These are phyloP conservation scores for Mortierella claussenii DNA, from an alignment of 192 early-diverging fungal genomes.

Conservation along the genomic window DNA sequence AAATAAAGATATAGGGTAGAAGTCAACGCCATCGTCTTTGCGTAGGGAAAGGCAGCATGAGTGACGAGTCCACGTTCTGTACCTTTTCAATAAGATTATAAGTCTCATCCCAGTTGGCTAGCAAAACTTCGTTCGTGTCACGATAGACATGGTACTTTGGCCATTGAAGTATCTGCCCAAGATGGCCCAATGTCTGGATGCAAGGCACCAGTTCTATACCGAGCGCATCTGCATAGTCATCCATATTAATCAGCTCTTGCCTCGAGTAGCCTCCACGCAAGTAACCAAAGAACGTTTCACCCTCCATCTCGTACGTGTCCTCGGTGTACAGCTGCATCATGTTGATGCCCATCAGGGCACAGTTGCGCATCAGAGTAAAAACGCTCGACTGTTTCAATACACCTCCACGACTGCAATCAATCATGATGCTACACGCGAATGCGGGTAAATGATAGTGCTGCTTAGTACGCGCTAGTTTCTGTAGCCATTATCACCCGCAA, in stretches of 20 bases:
- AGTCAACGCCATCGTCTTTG: no score
- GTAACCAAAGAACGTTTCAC: constrained; percentile 48
- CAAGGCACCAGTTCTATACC: constrained; percentile 90
- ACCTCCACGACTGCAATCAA: constrained; percentile 88
- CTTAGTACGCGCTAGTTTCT: no score
- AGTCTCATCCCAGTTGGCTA: constrained; percentile 77
- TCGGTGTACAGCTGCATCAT: constrained; percentile 93
- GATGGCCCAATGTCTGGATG: constrained; percentile 90
- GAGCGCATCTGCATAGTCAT: constrained; percentile 78
- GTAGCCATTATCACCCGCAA: no score
- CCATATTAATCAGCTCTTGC: constrained; percentile 77
- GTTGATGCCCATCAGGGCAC: constrained; percentile 88
- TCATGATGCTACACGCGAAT: constrained; percentile 67
- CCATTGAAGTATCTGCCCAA: constrained; percentile 93
- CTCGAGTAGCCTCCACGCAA: constrained; percentile 69
- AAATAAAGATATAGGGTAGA: no score
- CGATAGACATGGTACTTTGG: constrained; percentile 78
- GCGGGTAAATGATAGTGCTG: no score
- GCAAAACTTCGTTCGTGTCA: constrained; percentile 85
- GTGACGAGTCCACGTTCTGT: no score
- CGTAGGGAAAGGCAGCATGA: no score
- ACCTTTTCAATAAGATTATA: constrained; percentile 80
- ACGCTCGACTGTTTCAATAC: constrained; percentile 73
- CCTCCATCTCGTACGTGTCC: constrained; percentile 81
- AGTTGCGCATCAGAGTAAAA: constrained; percentile 73